Conservation (phyloP, 1,139 yeast genomes). For the Magnusiomyces tetraspermus region DNA sequence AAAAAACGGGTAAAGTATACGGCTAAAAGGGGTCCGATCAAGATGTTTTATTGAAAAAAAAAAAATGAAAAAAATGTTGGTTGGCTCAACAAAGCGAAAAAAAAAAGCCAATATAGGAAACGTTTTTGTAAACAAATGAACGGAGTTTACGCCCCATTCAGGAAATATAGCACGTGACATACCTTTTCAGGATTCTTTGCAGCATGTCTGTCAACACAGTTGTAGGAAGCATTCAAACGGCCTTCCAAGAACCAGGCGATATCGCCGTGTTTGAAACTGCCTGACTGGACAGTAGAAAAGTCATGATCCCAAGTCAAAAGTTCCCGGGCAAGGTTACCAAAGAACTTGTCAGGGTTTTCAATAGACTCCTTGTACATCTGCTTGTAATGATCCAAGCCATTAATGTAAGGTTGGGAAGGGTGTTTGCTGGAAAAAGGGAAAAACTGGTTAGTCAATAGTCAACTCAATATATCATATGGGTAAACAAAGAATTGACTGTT, state of each 20-base stretch:
- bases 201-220: constrained; percentile 77
- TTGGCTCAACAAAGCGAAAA: background rate
- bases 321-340: constrained; percentile 51
- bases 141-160: background rate
- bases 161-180: constrained; percentile 32
- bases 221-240: constrained; percentile 65
- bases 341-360: constrained; percentile 55
- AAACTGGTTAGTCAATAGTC: too few relatives aligned
- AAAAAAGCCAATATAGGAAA: too few relatives aligned
- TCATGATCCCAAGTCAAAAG: constrained; percentile 55
- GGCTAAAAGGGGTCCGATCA: background rate
- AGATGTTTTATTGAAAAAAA: too few relatives aligned
- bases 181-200: constrained; percentile 56
- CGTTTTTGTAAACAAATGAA: too few relatives aligned
- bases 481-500: background rate
- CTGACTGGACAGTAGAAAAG: constrained; percentile 48
- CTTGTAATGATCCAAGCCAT: constrained; percentile 48
- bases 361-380: constrained; percentile 57
- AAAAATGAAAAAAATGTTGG: constrained; percentile 21
- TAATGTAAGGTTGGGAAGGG: constrained; percentile 40
- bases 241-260: constrained; percentile 75
- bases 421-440: constrained; percentile 22
- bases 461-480: background rate
- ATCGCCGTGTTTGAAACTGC: constrained; percentile 54
- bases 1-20: too few relatives aligned